These are phyloP conservation scores for Isatis tinctoria DNA, from an alignment of 345 rosid species.

Conservation along the genomic window DNA sequence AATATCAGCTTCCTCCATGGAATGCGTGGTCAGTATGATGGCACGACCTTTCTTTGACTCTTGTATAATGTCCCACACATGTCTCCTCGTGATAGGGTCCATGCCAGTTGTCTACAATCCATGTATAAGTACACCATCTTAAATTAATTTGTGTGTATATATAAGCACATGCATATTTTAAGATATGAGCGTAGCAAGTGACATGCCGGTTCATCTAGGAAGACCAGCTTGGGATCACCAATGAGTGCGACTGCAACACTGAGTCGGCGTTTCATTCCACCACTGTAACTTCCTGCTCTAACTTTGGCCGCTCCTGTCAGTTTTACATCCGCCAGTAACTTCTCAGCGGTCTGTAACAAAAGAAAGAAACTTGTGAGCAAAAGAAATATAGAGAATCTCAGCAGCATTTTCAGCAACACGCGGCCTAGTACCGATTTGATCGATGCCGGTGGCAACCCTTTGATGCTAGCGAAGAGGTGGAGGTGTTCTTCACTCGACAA, in stretches of 20 bases:
- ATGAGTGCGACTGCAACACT: conserved; percentile 86
- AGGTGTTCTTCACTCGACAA: conserved; percentile 82
- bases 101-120: conserved; percentile 71
- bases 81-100: conserved; percentile 93
- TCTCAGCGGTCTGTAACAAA: conserved; percentile 43
- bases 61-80: conserved; percentile 90
- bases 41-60: conserved; percentile 79
- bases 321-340: conserved; percentile 62
- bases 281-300: conserved; percentile 87
- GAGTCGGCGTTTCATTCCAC: conserved; percentile 94
- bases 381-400: no score
- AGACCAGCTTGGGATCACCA: conserved; percentile 85
- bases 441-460: conserved; percentile 65
- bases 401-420: not conserved
- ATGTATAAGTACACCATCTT: no score
- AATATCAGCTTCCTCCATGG: conserved; percentile 94
- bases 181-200: not conserved
- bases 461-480: conserved; percentile 74
- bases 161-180: not conserved
- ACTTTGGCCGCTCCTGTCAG: conserved; percentile 58
- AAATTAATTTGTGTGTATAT: no score
- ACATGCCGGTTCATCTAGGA: conserved; percentile 82
- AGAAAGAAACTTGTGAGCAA: no score
- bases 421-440: conserved; percentile 44
- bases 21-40: conserved; percentile 85